Evolutionary conservation across 306 rosid genomes (phyloP).

Genomic region (Mimosa bimucronata): DNA sequence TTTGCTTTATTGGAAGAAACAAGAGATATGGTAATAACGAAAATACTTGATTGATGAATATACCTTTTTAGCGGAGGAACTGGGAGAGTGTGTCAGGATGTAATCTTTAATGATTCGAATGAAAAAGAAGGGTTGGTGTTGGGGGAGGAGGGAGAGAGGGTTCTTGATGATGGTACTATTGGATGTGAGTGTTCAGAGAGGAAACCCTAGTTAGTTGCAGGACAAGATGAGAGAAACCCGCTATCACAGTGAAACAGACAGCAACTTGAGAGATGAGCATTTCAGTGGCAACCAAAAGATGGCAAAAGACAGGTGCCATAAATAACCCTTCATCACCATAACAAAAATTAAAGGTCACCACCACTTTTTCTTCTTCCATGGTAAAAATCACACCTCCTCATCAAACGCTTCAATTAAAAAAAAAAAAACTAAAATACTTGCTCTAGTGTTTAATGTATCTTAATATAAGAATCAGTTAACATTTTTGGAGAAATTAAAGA

Average conservation of each 20-base stretch:
- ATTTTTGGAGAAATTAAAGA: no score
- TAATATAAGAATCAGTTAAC: no score
- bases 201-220: slow-evolving; percentile 70
- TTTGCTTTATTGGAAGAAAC: slow-evolving; percentile 19
- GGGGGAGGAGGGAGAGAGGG: slow-evolving; percentile 43
- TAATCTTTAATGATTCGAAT: slow-evolving; percentile 39
- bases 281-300: slow-evolving; percentile 39
- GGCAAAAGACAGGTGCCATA: slow-evolving; percentile 51
- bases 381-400: neutral
- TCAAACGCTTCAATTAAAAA: neutral
- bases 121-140: slow-evolving; percentile 48
- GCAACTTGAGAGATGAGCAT: slow-evolving; percentile 45
- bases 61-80: slow-evolving; percentile 41
- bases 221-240: slow-evolving; percentile 51
- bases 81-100: slow-evolving; percentile 51
- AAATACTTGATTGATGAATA: slow-evolving; percentile 18
- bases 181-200: slow-evolving; percentile 54
- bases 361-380: slow-evolving; percentile 28
- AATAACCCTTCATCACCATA: slow-evolving; percentile 41
- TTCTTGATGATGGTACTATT: slow-evolving; percentile 45
- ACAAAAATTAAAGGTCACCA: slow-evolving; percentile 31
- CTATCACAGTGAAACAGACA: slow-evolving; percentile 52
- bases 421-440: neutral
- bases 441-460: no score
- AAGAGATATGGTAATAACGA: neutral